Base-by-base conservation (phyloP, 345 rosid species). In the Populus davidiana region DNA sequence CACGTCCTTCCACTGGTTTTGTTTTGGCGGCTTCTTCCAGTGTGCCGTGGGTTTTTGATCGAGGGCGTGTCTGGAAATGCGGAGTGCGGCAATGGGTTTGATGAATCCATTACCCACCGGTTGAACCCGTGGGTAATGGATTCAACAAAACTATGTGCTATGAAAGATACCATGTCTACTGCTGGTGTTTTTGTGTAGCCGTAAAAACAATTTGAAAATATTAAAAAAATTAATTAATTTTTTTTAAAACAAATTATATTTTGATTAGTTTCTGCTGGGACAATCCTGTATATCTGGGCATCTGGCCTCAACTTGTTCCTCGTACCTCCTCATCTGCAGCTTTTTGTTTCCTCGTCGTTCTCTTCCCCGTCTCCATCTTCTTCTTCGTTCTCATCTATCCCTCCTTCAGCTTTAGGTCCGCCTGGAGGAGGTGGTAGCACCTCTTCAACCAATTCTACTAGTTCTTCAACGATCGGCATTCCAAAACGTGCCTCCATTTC, bases 401-500 rank as follows among this genome's bases (percentile, higher is more conserved):
- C 70, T 29, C 13, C 35, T 23, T 66, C 78, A 0, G 59, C 20
- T n/a, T 25, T 38, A 2, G 49, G 61, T 44, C 31, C 31, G 11
- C 16, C 70, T 41, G 70, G 72, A 33, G 75, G 67, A 2, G 49
- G 78, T n/a, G 78, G 78, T 25, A 75, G 14, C 38, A 75, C 50
- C 35, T 67, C 5, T 1, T 20, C 20, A 49, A 75, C 78, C 71
- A 75, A 17, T 33, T 66, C 71, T n/a, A 47, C 31, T 33, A 67
- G 47, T 50, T 75, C 78, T 23, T 66, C 44, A 43, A 66, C 8
- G 33, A 12, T 5, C 31, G 36, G 35, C 9, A 49, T 71, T 36
- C 61, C 78, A 8, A 33, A 49, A 18, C 78, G 78, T 14, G 5
- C 8, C 2, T 75, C 77, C 23, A 59, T 8, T 33, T 67, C 63